Conservation (phyloP, 129 eudicot species). For the Flaveria trinervia region DNA sequence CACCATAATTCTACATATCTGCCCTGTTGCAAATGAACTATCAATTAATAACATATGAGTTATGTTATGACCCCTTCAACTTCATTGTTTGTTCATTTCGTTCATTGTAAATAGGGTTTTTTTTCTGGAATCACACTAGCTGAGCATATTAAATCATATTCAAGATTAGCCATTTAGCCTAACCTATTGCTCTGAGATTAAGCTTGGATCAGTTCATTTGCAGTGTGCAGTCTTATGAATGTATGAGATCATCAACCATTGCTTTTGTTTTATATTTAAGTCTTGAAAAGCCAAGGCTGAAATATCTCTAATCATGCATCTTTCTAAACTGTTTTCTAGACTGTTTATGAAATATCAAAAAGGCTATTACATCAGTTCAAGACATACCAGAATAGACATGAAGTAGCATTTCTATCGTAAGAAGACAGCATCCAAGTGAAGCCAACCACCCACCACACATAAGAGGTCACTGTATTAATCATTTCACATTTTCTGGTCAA, state of each 20-base stretch:
- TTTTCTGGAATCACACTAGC: not conserved
- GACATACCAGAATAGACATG: conserved; percentile 76
- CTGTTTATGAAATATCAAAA: conserved; percentile 6
- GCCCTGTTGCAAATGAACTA: not conserved
- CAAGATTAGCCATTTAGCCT: conserved; percentile 1
- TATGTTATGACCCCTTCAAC: too few species aligned
- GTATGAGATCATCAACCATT: not conserved
- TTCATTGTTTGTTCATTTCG: too few species aligned
- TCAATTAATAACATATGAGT: too few species aligned
- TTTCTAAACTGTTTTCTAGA: conserved; percentile 2
- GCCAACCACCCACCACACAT: conserved; percentile 78
- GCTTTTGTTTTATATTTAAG: not conserved
- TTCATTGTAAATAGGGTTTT: too few species aligned
- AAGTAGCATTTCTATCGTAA: conserved; percentile 53
- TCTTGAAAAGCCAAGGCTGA: not conserved
- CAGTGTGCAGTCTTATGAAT: not conserved
- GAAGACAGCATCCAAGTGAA: conserved; percentile 64
- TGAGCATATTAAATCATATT: not conserved
- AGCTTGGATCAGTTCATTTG: not conserved
- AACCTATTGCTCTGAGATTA: too few species aligned
- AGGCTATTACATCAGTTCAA: not conserved
- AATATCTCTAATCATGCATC: conserved; percentile 21
- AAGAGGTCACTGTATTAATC: conserved; percentile 53
- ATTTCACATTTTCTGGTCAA: conserved; percentile 53
- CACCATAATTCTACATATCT: conserved; percentile 14